Conservation (phyloP, 1,284 basidiomycete species). For the Heimioporus retisporus region DNA sequence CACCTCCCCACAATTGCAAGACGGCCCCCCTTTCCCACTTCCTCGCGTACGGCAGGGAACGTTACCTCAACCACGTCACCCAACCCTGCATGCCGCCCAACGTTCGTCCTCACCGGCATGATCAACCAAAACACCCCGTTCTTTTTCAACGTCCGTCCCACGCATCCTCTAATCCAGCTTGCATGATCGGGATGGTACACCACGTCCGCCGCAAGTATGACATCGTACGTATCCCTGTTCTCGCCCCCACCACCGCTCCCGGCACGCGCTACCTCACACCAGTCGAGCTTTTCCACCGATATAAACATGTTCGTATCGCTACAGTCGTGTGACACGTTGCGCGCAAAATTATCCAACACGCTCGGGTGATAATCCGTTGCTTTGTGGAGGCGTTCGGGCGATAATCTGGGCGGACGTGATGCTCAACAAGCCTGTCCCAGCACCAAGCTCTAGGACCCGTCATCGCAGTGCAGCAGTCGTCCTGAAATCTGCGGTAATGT, state of each 20-base stretch:
- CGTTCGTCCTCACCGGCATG: constrained; percentile 73
- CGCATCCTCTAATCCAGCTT: constrained; percentile 70
- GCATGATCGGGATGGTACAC: constrained; percentile 83
- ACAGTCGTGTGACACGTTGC: constrained; percentile 58
- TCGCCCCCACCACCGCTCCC: constrained; percentile 24
- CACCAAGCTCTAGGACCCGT: constrained; percentile 84
- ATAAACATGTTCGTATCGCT: constrained; percentile 29
- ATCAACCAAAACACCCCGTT: constrained; percentile 77
- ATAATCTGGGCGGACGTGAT: constrained; percentile 76
- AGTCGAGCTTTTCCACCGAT: constrained; percentile 71
- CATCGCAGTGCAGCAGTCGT: constrained; percentile 43
- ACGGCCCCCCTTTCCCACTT: constrained; percentile 1
- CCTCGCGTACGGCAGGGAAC: constrained; percentile 52
- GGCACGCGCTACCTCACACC: constrained; percentile 53
- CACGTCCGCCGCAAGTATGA: constrained; percentile 77
- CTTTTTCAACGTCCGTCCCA: constrained; percentile 56
- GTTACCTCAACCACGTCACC: constrained; percentile 64
- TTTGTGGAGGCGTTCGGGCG: constrained; percentile 44
- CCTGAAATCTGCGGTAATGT: not conserved
- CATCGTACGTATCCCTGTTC: constrained; percentile 53
- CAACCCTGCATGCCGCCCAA: constrained; percentile 75
- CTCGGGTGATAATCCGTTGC: constrained; percentile 88
- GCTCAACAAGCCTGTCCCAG: constrained; percentile 88
- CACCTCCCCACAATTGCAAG: constrained; percentile 60
- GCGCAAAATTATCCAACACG: constrained; percentile 80